These are phyloP conservation scores for Talaromyces rugulosus DNA, from an alignment of 2,329 filamentous ascomycete species.

Conservation along the genomic window DNA sequence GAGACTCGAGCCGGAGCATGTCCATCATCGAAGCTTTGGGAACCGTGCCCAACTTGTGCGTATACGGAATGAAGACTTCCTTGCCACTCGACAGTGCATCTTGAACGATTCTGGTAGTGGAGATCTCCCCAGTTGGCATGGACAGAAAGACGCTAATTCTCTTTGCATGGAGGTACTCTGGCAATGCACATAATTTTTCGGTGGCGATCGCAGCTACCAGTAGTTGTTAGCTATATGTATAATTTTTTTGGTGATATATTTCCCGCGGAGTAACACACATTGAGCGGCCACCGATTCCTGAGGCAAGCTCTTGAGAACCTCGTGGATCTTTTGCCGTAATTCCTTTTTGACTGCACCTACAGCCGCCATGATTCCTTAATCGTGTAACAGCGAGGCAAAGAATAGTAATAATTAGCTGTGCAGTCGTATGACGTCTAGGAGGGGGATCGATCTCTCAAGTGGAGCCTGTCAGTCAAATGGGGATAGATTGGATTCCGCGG, in stretches of 20 bases:
- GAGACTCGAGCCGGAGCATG: slow-evolving; percentile 74
- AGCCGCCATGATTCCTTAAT: slow-evolving; percentile 44
- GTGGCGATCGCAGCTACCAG: slow-evolving; percentile 61
- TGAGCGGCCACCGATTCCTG: slow-evolving; percentile 62
- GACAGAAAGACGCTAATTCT: slow-evolving; percentile 84
- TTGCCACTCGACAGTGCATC: slow-evolving; percentile 76
- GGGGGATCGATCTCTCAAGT: background rate
- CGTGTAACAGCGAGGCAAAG: background rate
- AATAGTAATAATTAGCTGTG: background rate
- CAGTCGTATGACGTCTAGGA: slow-evolving; percentile 2
- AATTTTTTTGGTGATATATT: background rate
- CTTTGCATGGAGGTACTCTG: slow-evolving; percentile 70
- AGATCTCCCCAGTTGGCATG: slow-evolving; percentile 84
- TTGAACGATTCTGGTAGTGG: slow-evolving; percentile 75
- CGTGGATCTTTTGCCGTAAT: slow-evolving; percentile 66
- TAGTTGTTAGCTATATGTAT: slow-evolving; percentile 18
- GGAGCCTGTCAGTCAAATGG: slow-evolving; percentile 1
- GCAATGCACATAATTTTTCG: slow-evolving; percentile 60
- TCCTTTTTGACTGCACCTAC: slow-evolving; percentile 70
- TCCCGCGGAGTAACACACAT: slow-evolving; percentile 52
- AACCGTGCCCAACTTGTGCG: slow-evolving; percentile 57
- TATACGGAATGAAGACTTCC: slow-evolving; percentile 85
- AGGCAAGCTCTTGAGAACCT: slow-evolving; percentile 57
- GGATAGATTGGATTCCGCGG: slow-evolving; percentile 12
- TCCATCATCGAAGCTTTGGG: slow-evolving; percentile 76